Evolutionary conservation across 2,329 filamentous ascomycete species (phyloP), one percentile per base, ranked within the genome.

Genomic region (Talaromyces sp.): DNA sequence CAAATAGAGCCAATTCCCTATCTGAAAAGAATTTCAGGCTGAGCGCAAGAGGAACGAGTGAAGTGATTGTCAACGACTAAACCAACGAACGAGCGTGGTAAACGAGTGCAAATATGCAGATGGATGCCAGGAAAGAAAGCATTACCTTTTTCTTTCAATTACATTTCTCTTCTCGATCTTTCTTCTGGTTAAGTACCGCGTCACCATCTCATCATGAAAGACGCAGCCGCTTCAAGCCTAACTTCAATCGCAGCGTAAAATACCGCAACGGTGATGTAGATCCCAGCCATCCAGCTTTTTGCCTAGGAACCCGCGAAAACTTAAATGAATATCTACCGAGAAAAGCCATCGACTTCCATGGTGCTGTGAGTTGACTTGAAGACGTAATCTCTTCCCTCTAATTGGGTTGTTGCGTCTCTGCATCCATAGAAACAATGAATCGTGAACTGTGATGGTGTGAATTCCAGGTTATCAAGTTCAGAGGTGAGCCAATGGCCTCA

Each of bases 171-270:
- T 21, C 28, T 35, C n/a, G 10, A 17, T 17, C 2, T 28, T 31
- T 46, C 43, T 8, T 46, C 22, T 31, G 15, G 11, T 21, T 41
- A 28, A n/a, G 36, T 33, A 22, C 52, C 43, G 31, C 56, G 56
- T 58, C 35, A 53, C 43, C 35, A 17, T 35, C 50, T 45, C 50
- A 48, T 39, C 41, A 53, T 53, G 45, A 48, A 54, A 58, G 54
- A 43, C 19, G 17, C 21, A 37, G 31, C 21, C 41, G 31, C 15
- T 9, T 10, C 31, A 43, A 45, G 15, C 37, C 37, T 19, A 28
- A 21, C 28, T 43, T 39, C 35, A 37, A n/a, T 33, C 1, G 13
- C 43, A 3, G 4, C 11, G 25, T 17, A 33, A 31, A 31, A 17
- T 46, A 55, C 53, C 53, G 8, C 4, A 8, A 43, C 53, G 53